phyloP scores from a whole-genome alignment of 306 rosid species.

The Cercis canadensis region DNA sequence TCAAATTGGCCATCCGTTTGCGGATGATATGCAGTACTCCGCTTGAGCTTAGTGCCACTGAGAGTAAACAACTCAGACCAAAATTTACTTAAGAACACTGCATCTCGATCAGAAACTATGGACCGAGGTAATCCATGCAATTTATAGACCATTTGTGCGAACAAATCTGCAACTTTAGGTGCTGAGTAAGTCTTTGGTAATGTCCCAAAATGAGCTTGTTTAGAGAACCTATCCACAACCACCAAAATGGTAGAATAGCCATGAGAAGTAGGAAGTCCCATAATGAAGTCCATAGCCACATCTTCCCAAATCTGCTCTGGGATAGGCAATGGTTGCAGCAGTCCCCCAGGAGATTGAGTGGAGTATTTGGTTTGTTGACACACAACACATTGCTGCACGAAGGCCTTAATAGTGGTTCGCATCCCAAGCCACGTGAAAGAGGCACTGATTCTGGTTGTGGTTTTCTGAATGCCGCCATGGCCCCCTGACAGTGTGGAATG shows the following conservation, averaged over 20 bases:
- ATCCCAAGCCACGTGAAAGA: not conserved
- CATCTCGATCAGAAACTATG: not conserved
- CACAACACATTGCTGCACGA: not conserved
- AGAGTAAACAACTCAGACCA: not conserved
- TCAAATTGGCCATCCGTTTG: not conserved
- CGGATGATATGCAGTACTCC: not conserved
- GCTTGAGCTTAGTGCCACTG: not conserved
- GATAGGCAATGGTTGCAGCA: not conserved
- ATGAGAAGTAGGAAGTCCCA: not conserved
- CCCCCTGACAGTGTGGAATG: too few species aligned
- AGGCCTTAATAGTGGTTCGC: not conserved
- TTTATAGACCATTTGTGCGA: not conserved
- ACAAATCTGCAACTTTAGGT: not conserved
- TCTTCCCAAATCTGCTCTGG: not conserved
- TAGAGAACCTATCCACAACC: not conserved
- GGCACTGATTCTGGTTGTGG: too few species aligned
- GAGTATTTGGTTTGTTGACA: not conserved
- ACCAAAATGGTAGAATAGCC: not conserved
- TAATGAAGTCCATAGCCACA: not conserved
- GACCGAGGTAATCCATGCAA: not conserved
- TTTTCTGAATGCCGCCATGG: too few species aligned
- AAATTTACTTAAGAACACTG: not conserved
- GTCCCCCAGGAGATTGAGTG: not conserved
- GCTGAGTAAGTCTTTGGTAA: not conserved
- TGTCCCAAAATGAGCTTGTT: not conserved